Evolutionary conservation across 495 filamentous ascomycete genomes (phyloP), one percentile per base, ranked within the genome.

Genomic region (Xylaria palmicola): DNA sequence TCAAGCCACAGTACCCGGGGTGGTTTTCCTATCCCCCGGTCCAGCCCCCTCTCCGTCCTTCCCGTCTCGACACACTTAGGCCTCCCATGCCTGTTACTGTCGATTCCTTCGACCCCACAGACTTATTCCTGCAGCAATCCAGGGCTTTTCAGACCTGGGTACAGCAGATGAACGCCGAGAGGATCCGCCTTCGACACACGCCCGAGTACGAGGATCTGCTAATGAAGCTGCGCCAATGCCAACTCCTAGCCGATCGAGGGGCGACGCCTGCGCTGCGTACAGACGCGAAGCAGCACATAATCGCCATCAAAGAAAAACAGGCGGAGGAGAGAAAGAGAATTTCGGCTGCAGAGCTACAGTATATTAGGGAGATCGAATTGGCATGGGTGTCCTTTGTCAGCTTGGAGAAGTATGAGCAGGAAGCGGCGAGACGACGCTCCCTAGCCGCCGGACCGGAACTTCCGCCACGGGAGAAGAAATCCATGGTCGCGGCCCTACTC

Each of bases 101-200:
- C 19, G 4, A 20, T 2, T 24, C 34, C n/a, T 22, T 24, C 20
- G 27, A 51, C 27, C 29, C 64, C 20, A 65, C 50, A 0, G 52
- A 60, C 6, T 4, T 10, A 20, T 57, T 62, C 36, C 56, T 65
- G 22, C 36, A 62, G 30, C 62, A 61, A 19, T 68, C 65, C 5
- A 22, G n/a, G 29, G 61, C 60, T 22, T 55, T 70, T 7, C 58
- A 50, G 32, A n/a, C 45, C 17, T 68, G 60, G 62, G 34, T 68
- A 36, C 22, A 45, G 6, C 4, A 57, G 39, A 58, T 45, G 6
- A 65, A 65, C 12, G 56, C 37, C 10, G 47, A 59, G 1, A 57
- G 59, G 39, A 52, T 39, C 5, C 37, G 49, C 9, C 44, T 62
- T 44, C 39, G 45, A 40, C 51, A 39, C 30, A 32, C 9, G 4